Evolutionary conservation across 192 early-diverging fungal genomes (phyloP).

Genomic region (Linnemannia zychae): DNA sequence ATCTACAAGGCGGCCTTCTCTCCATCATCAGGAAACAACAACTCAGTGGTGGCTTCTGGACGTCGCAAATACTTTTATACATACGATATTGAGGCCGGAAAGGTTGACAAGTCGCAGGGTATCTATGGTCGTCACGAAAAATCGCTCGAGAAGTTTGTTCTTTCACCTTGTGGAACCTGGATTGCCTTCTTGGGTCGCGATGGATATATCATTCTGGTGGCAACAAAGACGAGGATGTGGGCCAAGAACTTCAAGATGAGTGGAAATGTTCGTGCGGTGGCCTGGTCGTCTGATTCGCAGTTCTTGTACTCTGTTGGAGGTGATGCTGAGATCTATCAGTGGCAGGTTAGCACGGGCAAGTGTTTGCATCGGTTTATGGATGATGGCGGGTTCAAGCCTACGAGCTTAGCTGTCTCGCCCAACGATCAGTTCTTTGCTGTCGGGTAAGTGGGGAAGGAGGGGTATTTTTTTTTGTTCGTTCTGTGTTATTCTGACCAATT

Average conservation of each 20-base stretch:
- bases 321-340: conserved; percentile 92
- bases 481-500: background rate
- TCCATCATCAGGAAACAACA: background rate
- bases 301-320: conserved; percentile 82
- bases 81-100: conserved; percentile 85
- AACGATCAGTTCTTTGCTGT: conserved; percentile 86
- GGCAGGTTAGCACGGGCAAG: conserved; percentile 81
- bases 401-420: conserved; percentile 76
- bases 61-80: conserved; percentile 85
- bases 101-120: conserved; percentile 75
- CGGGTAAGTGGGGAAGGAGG: too few species aligned
- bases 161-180: conserved; percentile 79
- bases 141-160: conserved; percentile 75
- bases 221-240: conserved; percentile 88
- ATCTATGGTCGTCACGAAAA: conserved; percentile 85
- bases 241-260: conserved; percentile 93
- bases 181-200: conserved; percentile 84
- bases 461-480: conserved; percentile 2
- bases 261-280: conserved; percentile 74
- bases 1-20: conserved; percentile 84
- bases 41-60: conserved; percentile 83
- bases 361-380: conserved; percentile 88
- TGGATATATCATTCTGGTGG: conserved; percentile 88
- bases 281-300: conserved; percentile 85
- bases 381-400: conserved; percentile 84